Base-by-base conservation (phyloP, 2,329 filamentous ascomycete genomes). In the Nannizzia gypsea region DNA sequence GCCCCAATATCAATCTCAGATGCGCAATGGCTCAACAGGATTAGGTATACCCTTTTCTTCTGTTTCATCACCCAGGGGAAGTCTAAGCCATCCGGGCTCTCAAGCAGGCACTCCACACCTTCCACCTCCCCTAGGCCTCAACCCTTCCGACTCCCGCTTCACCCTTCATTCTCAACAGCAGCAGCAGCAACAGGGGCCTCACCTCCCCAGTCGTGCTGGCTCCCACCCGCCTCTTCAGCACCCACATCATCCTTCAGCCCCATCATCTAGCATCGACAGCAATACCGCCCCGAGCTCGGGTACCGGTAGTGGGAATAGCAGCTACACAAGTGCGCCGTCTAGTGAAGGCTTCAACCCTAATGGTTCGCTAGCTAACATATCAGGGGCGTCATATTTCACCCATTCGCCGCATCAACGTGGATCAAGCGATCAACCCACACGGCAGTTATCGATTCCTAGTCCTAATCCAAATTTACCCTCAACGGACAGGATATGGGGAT, bases 1-100 rank as follows among this genome's bases (percentile, higher is more conserved):
- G 60, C 72, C 74, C 57, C 71, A 76, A 31, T 74, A 75, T 61
- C 74, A 73, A 56, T 58, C 48, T 48, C 62, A 69, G 26, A 63
- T 67, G 44, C 63, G 62, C 26, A 66, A 71, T 55, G 59, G 57
- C 24, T 54, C 58, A n/a, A 31, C 59, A 26, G 59, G 59, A 6
- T 57, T 60, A 38, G 56, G 60, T 15, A 52, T 60, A 28, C 56
- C 60, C 34, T 57, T 59, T 28, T 58, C 56, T 28, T 44, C 54
- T 6, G 54, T 36, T 24, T 36, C 17, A 59, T 56, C 20, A 58
- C 57, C 46, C 48, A 54, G 34, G 17, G 61, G 59, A 20, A 36
- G 59, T 28, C 56, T 63, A 48, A 63, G 57, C 31, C 55, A 60
- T 24, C 63, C 59, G 26, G 54, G 58, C n/a, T 59, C 62, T 3